phyloP scores from a whole-genome alignment of 2,329 filamentous ascomycete species.

The Zymoseptoria crescenta region DNA sequence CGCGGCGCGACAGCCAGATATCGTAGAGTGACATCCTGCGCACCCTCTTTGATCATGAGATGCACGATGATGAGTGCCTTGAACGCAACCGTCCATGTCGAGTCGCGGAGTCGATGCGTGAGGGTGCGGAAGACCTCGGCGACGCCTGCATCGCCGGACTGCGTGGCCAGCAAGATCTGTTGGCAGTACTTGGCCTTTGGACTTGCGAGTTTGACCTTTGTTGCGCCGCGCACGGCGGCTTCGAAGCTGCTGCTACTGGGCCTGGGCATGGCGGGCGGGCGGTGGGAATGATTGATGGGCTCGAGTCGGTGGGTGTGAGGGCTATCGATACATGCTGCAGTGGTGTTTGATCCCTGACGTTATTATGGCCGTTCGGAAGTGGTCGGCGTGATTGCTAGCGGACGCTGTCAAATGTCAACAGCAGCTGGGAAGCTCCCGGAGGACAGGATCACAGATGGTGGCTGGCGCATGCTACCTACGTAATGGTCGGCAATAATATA shows the following conservation, averaged over 20 bases:
- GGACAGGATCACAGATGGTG: not conserved
- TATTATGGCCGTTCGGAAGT: not conserved
- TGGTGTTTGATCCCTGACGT: not conserved
- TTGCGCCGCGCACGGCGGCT: constrained; percentile 98
- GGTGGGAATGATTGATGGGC: constrained; percentile 7
- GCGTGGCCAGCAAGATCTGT: constrained; percentile 90
- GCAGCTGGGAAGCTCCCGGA: not conserved
- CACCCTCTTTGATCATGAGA: constrained; percentile 93
- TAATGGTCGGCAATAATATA: not conserved
- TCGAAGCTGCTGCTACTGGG: constrained; percentile 69
- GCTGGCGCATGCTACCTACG: not conserved
- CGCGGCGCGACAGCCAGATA: constrained; percentile 72
- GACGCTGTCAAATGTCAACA: not conserved
- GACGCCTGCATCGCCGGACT: constrained; percentile 88
- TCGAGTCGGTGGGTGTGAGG: not conserved
- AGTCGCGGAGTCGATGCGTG: constrained; percentile 81
- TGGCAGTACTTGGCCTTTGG: constrained; percentile 99
- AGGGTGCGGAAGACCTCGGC: constrained; percentile 92
- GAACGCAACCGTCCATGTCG: constrained; percentile 99
- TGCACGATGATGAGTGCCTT: constrained; percentile 94
- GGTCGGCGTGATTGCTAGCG: not conserved
- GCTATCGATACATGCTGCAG: not conserved
- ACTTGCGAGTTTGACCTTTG: constrained; percentile 87
- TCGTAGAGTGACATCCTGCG: constrained; percentile 76
- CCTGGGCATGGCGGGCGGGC: constrained; percentile 11